Percentiles rank a stretch among this genome's conserved stretches.
phyloP scores from a whole-genome alignment of 2,329 filamentous ascomycete genomes.

The Colletotrichum tamarilloi region DNA sequence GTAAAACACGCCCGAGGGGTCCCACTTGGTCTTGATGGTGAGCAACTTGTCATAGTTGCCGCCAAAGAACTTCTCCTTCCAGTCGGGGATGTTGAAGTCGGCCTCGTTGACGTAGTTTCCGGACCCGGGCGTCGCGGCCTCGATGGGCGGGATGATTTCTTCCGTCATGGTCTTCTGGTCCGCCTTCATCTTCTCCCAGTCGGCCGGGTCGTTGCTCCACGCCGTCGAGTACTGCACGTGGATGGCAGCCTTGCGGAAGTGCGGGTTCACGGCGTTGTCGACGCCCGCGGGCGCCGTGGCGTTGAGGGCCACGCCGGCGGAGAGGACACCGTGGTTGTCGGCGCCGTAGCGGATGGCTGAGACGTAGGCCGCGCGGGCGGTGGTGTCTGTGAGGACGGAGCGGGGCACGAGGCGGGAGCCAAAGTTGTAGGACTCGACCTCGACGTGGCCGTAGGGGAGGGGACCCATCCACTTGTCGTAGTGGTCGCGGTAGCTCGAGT shows the following conservation, averaged over 20 bases:
- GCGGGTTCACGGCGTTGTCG: slow-evolving; percentile 35
- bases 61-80: slow-evolving; percentile 59
- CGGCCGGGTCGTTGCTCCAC: slow-evolving; percentile 34
- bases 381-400: slow-evolving; percentile 46
- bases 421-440: slow-evolving; percentile 59
- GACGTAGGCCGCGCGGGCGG: slow-evolving; percentile 34
- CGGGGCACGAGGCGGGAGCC: slow-evolving; percentile 57
- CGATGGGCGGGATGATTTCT: slow-evolving; percentile 35
- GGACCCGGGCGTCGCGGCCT: slow-evolving; percentile 48
- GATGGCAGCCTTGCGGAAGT: slow-evolving; percentile 32
- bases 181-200: slow-evolving; percentile 28
- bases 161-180: slow-evolving; percentile 36
- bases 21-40: slow-evolving; percentile 62
- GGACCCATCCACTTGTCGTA: slow-evolving; percentile 55
- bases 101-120: slow-evolving; percentile 65
- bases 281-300: slow-evolving; percentile 27
- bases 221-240: slow-evolving; percentile 34
- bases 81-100: slow-evolving; percentile 59
- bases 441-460: slow-evolving; percentile 52
- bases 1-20: slow-evolving; percentile 58
- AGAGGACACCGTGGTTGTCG: slow-evolving; percentile 29
- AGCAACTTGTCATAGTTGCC: slow-evolving; percentile 54
- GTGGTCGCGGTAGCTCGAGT: slow-evolving; percentile 52
- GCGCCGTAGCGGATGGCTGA: slow-evolving; percentile 33
- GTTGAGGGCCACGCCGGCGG: slow-evolving; percentile 39